A percentile compares a stretch with the other conserved stretches of the same genome.
phyloP scores from a whole-genome alignment of 2,329 filamentous ascomycete species.

The Neocatenulostroma microsporum region DNA sequence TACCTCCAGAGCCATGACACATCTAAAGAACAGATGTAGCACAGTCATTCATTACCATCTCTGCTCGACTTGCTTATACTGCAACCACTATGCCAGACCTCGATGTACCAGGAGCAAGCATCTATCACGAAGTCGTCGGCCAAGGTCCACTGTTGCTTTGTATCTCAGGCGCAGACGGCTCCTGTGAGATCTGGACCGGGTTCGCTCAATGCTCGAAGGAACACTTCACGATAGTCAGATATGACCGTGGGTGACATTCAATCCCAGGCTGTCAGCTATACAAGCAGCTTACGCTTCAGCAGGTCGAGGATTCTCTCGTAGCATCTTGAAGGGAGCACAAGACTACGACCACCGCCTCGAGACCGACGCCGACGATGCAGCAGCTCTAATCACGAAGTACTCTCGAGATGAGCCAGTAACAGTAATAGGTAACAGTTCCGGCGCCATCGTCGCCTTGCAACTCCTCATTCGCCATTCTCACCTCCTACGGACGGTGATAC shows the following conservation, averaged over 20 bases:
- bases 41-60: too few relatives aligned
- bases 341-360: conserved; percentile 1
- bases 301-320: not conserved
- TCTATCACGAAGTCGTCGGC: conserved; percentile 1
- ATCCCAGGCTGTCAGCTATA: not conserved
- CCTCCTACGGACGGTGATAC: conserved; percentile 3
- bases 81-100: not conserved
- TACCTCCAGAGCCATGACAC: too few relatives aligned
- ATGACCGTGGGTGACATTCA: not conserved
- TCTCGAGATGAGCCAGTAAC: conserved; percentile 5
- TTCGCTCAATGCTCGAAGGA: not conserved
- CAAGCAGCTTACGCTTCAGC: too few relatives aligned
- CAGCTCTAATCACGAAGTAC: conserved; percentile 5
- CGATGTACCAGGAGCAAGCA: not conserved
- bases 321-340: not conserved
- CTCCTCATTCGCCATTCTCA: conserved; percentile 5
- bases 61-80: too few relatives aligned
- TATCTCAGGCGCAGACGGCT: conserved; percentile 1
- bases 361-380: conserved; percentile 1
- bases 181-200: not conserved
- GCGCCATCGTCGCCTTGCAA: conserved; percentile 8
- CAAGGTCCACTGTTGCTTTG: not conserved
- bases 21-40: too few relatives aligned
- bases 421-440: conserved; percentile 11
- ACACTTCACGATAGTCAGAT: not conserved